These are phyloP conservation scores for Trichosporon sp. DNA, from an alignment of 1,284 basidiomycete genomes.

Conservation along the genomic window DNA sequence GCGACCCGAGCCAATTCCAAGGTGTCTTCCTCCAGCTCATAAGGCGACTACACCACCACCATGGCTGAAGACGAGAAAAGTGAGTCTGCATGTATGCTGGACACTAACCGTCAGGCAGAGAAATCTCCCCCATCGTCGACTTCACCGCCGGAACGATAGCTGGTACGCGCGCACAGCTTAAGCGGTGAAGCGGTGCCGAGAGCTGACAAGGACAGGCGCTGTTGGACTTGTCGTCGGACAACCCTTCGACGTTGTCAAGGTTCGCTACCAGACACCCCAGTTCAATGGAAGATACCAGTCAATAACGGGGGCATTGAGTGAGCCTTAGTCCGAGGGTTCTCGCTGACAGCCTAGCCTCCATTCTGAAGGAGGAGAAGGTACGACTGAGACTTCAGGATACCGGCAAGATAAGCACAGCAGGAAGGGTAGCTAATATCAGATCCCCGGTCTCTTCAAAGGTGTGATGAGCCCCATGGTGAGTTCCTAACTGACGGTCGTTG, in stretches of 20 bases:
- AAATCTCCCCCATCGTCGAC: conserved; percentile 35
- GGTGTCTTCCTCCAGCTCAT: background rate
- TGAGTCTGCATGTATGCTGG: background rate
- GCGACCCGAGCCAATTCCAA: background rate
- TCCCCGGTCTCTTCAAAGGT: conserved; percentile 47
- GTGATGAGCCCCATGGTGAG: conserved; percentile 50
- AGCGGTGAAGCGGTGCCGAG: background rate
- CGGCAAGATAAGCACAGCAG: background rate
- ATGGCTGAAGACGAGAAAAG: background rate
- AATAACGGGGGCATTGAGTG: conserved; percentile 43
- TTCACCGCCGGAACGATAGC: conserved; percentile 47
- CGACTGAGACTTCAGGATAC: background rate
- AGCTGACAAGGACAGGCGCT: conserved; percentile 34
- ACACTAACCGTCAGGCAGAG: background rate
- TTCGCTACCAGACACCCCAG: conserved; percentile 46
- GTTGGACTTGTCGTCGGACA: conserved; percentile 50
- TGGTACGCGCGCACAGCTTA: conserved; percentile 22
- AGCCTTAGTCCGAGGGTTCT: conserved; percentile 12
- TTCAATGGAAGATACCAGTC: conserved; percentile 41
- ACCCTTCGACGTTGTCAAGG: conserved; percentile 50
- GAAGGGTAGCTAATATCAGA: conserved; percentile 1
- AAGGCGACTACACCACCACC: no score
- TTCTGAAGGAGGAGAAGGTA: conserved; percentile 13
- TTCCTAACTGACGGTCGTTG: background rate
- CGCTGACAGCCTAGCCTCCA: conserved; percentile 7